phyloP scores from a whole-genome alignment of 2,329 filamentous ascomycete species.

The Lachnellula arida region DNA sequence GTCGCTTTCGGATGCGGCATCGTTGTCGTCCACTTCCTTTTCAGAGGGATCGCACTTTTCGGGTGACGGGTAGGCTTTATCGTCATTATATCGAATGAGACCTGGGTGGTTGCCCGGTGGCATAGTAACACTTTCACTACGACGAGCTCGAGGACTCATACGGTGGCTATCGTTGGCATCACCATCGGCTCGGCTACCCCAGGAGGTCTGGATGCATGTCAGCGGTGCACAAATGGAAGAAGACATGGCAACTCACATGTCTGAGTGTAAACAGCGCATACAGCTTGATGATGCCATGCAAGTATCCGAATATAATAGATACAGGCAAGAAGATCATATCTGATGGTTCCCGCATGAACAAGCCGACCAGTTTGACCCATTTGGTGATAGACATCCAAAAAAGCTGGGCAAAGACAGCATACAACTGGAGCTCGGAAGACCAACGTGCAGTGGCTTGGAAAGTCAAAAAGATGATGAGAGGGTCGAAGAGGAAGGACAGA shows the following conservation, averaged over 20 bases:
- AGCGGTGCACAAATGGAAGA: background rate
- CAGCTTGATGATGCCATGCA: constrained; percentile 88
- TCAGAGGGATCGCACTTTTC: constrained; percentile 5
- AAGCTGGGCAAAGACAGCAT: constrained; percentile 57
- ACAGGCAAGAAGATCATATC: constrained; percentile 77
- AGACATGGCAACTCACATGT: constrained; percentile 56
- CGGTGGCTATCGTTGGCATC: constrained; percentile 76
- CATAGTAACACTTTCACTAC: constrained; percentile 37
- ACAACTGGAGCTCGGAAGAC: constrained; percentile 47
- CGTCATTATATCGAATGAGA: constrained; percentile 43
- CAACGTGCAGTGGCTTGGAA: constrained; percentile 64
- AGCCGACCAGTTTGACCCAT: constrained; percentile 81
- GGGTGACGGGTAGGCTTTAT: constrained; percentile 22
- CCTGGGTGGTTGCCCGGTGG: constrained; percentile 39
- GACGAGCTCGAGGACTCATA: constrained; percentile 31
- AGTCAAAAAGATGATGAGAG: constrained; percentile 63
- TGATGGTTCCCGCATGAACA: constrained; percentile 78
- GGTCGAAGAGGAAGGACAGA: constrained; percentile 75
- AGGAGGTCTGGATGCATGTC: constrained; percentile 65
- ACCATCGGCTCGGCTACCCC: constrained; percentile 90
- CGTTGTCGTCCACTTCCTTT: constrained; percentile 5
- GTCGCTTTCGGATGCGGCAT: constrained; percentile 14
- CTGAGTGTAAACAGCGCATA: constrained; percentile 79
- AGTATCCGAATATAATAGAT: constrained; percentile 88
- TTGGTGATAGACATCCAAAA: constrained; percentile 85